Percentiles rank a stretch among this genome's conserved stretches.
Evolutionary conservation across 805 yeast species (phyloP).

Genomic region (Pichia manshurica): DNA sequence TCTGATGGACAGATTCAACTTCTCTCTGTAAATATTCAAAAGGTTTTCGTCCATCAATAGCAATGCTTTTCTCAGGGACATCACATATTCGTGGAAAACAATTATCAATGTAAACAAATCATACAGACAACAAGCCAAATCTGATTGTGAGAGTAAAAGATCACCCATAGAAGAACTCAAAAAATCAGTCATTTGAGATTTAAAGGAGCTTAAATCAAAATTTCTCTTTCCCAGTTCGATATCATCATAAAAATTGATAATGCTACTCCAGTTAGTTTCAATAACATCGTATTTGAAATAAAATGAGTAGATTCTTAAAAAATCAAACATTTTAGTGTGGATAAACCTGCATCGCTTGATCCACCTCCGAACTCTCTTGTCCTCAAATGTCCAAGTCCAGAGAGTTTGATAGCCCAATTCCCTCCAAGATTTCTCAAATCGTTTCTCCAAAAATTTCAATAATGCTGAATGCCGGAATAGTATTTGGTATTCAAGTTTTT

Average conservation of each 20-base stretch:
- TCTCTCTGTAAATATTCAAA: conserved; percentile 34
- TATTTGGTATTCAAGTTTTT: conserved; percentile 71
- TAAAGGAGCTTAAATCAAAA: conserved; percentile 37
- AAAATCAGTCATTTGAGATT: conserved; percentile 45
- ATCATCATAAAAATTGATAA: conserved; percentile 26
- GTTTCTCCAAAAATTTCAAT: conserved; percentile 55
- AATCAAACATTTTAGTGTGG: conserved; percentile 53
- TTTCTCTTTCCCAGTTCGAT: conserved; percentile 13
- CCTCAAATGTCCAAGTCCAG: conserved; percentile 54
- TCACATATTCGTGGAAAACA: conserved; percentile 43
- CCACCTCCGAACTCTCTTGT: conserved; percentile 44
- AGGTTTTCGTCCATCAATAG: conserved; percentile 45
- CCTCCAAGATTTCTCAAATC: conserved; percentile 63
- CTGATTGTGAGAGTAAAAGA: conserved; percentile 58
- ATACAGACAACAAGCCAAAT: conserved; percentile 42
- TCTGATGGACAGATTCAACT: conserved; percentile 31
- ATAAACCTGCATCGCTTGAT: conserved; percentile 48
- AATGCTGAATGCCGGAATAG: conserved; percentile 66
- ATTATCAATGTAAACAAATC: conserved; percentile 42
- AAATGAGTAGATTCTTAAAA: conserved; percentile 47
- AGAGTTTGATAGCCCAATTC: conserved; percentile 58
- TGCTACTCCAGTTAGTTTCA: conserved; percentile 44
- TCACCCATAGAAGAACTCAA: conserved; percentile 60
- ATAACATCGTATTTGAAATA: conserved; percentile 57
- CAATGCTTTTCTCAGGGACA: conserved; percentile 49